A percentile compares a stretch with the other conserved stretches of the same genome.
phyloP scores from a whole-genome alignment of 2,329 filamentous ascomycete genomes.

The Fusarium burgessii region DNA sequence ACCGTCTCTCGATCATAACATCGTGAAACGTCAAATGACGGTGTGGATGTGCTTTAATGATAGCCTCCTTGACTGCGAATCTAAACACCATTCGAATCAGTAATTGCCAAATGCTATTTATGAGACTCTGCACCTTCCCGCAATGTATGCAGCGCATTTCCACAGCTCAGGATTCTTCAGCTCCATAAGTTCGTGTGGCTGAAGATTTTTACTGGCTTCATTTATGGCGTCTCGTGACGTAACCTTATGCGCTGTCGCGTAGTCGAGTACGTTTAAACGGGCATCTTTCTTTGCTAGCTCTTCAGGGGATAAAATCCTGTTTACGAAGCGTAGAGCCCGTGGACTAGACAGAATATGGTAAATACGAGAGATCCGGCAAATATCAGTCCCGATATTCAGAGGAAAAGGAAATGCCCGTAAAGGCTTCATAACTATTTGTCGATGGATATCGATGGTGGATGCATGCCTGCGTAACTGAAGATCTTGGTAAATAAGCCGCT shows the following conservation, averaged over 20 bases:
- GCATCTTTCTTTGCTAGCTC: conserved; percentile 45
- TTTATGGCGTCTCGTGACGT: neutral
- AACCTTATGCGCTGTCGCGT: neutral
- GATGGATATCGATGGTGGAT: neutral
- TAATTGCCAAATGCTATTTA: neutral
- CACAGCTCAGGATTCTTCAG: conserved; percentile 47
- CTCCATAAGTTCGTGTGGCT: conserved; percentile 2
- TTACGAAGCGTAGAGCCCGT: conserved; percentile 59
- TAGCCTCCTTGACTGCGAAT: conserved; percentile 81
- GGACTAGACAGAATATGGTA: conserved; percentile 64
- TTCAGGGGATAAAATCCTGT: conserved; percentile 59
- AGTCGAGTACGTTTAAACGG: conserved; percentile 31
- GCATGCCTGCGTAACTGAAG: neutral
- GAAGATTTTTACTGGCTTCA: neutral
- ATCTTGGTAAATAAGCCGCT: conserved; percentile 19
- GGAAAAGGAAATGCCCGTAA: conserved; percentile 70
- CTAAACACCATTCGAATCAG: conserved; percentile 50
- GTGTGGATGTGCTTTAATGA: conserved; percentile 76
- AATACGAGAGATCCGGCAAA: conserved; percentile 78
- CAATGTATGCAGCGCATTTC: conserved; percentile 52
- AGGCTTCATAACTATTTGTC: conserved; percentile 46
- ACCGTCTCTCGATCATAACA: conserved; percentile 60
- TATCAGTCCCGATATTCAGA: conserved; percentile 80
- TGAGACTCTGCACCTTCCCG: conserved; percentile 49
- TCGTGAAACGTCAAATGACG: conserved; percentile 71